Base-by-base conservation (phyloP, 148 eudicot species). In the Talinum fruticosum region DNA sequence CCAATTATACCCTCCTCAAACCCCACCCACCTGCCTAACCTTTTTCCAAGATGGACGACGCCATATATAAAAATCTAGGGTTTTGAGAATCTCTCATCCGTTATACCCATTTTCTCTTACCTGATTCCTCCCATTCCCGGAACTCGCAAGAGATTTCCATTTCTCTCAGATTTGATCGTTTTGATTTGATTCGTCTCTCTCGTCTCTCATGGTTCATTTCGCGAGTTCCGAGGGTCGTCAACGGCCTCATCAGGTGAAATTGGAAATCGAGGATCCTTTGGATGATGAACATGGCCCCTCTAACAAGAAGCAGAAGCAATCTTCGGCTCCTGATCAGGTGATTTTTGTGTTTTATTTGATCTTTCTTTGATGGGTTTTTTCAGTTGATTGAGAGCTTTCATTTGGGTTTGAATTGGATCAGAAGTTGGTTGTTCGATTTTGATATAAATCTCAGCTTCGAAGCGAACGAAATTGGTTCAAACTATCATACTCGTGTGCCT, bases 221-320 rank as follows among this genome's bases (percentile, higher is more conserved):
- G 75, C 73, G 79, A 78, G 64, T 78, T 82, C 83, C 70, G 83
- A 77, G 38, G 75, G 61, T 76, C 47, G 65, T 5, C 80, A 72
- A 71, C 72, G 79, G 68, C 74, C 38, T 69, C 64, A 33, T 30
- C 33, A 70, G 54, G 90, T 81, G 80, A 87, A 85, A 34, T 47
- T 81, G 53, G 87, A 82, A 83, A 75, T 82, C 23, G 92, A 85
- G 66, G 90, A 89, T 53, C 73, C 71, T 0, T 79, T 87, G 66
- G 88, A 86, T 35, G 85, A 82, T 72, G 84, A 85, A 53, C 49
- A 84, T 72, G 89, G 84, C 2, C 87, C 86, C 4, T 77, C 76
- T 72, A 76, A 38, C 71, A 90, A 90, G 79, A 80, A 84, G 81
- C 74, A 75, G 41, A 89, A 86, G 75, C 80, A 71, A 21, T 76